Evolutionary conservation across 805 yeast species (phyloP).

Genomic region (Saccharomycopsis sp.): DNA sequence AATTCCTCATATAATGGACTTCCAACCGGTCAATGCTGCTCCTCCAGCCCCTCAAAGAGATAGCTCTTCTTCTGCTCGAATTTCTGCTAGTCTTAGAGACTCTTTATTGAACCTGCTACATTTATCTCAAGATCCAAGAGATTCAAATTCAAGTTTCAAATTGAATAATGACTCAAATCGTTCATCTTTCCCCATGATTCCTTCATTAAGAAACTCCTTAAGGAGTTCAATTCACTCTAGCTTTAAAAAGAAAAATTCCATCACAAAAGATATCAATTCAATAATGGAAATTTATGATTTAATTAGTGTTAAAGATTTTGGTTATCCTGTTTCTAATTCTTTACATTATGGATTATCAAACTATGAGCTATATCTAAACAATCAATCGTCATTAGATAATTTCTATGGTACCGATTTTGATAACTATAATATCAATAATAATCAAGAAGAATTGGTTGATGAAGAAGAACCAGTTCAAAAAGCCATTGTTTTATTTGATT

Average conservation of each 20-base stretch:
- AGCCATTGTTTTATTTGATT: constrained; percentile 85
- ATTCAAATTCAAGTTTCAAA: too few species aligned
- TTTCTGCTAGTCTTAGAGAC: too few species aligned
- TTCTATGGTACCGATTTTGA: constrained; percentile 3
- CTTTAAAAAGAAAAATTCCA: constrained; percentile 16
- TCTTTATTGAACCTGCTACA: too few species aligned
- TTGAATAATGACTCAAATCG: too few species aligned
- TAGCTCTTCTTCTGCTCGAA: too few species aligned
- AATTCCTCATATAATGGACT: too few species aligned
- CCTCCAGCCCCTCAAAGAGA: too few species aligned
- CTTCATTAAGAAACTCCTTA: constrained; percentile 14
- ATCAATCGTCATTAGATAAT: constrained; percentile 11
- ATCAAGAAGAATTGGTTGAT: neutral
- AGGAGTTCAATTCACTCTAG: constrained; percentile 15
- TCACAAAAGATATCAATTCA: constrained; percentile 12
- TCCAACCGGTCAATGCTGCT: too few species aligned
- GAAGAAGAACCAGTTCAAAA: constrained; percentile 23
- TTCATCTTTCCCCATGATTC: constrained; percentile 10
- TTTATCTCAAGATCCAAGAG: too few species aligned
- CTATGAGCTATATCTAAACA: constrained; percentile 19
- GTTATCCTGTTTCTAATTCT: constrained; percentile 61
- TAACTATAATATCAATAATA: constrained; percentile 14
- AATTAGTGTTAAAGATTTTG: constrained; percentile 69
- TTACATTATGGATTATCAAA: constrained; percentile 52
- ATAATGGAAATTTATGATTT: constrained; percentile 22